Conservation (phyloP, 2,329 filamentous ascomycete species). For the Neopestalotiopsis sp. region DNA sequence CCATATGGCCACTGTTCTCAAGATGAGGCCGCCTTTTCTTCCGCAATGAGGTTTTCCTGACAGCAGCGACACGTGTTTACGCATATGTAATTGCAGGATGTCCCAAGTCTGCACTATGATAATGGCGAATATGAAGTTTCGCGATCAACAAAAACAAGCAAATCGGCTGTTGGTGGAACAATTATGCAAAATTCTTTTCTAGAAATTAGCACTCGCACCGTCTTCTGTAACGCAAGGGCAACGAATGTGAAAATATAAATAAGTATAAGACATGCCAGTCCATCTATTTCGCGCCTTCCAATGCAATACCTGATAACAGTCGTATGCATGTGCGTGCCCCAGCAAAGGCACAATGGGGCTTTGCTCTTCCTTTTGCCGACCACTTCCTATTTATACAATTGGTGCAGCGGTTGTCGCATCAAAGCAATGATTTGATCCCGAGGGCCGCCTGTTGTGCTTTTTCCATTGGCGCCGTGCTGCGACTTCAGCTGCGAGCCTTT, state of each 20-base stretch:
- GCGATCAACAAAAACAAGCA: background rate
- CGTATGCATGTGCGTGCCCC: background rate
- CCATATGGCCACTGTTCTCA: constrained; percentile 7
- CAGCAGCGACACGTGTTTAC: too few relatives aligned
- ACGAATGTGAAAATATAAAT: background rate
- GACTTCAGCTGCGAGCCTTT: background rate
- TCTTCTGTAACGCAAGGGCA: background rate
- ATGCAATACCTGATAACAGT: background rate
- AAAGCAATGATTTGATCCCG: background rate
- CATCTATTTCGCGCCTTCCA: background rate
- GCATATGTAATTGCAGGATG: too few relatives aligned
- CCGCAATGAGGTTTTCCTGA: background rate
- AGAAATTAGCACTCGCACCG: background rate
- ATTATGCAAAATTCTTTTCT: background rate
- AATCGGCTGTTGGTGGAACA: background rate
- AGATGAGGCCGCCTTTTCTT: constrained; percentile 13
- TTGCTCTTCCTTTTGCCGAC: background rate
- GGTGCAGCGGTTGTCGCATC: too few relatives aligned
- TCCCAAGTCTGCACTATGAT: too few relatives aligned
- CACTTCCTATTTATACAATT: background rate
- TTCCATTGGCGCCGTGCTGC: background rate
- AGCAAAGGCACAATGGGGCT: background rate
- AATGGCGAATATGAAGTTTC: background rate
- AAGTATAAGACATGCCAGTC: background rate
- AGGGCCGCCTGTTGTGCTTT: background rate